A percentile compares a stretch with the other conserved stretches of the same genome.
Conservation (phyloP, 345 rosid species). For the Eucalyptus marginata region DNA sequence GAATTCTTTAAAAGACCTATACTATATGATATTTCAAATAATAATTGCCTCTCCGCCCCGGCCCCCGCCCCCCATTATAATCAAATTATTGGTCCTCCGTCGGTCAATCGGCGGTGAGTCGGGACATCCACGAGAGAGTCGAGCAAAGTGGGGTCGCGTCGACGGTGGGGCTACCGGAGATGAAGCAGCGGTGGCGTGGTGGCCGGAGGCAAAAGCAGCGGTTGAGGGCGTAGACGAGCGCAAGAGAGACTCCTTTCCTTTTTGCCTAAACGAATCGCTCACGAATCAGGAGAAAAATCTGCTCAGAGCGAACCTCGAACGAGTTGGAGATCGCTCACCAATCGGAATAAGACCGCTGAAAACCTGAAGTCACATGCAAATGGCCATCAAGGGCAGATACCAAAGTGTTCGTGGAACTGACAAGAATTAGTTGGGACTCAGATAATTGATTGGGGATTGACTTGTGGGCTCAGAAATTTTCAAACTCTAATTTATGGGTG, state of each 20-base stretch:
- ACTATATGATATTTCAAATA: background rate
- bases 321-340: background rate
- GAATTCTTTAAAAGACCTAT: background rate
- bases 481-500: background rate
- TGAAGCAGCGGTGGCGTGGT: background rate
- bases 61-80: background rate
- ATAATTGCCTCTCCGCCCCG: background rate
- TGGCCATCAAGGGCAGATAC: background rate
- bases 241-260: background rate
- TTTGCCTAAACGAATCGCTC: background rate
- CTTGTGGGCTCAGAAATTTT: background rate
- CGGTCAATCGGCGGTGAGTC: background rate
- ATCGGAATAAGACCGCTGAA: background rate
- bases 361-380: background rate
- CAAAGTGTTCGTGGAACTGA: background rate
- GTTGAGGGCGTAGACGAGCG: background rate
- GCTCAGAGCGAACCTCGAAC: background rate
- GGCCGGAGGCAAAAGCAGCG: background rate
- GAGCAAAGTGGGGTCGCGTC: background rate
- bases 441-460: background rate
- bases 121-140: background rate
- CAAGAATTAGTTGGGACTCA: background rate
- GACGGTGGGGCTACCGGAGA: background rate
- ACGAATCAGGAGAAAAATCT: background rate
- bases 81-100: background rate